Percentiles rank a stretch among this genome's conserved stretches.
Conservation (phyloP, 306 rosid species). For the Clitoria ternatea region DNA sequence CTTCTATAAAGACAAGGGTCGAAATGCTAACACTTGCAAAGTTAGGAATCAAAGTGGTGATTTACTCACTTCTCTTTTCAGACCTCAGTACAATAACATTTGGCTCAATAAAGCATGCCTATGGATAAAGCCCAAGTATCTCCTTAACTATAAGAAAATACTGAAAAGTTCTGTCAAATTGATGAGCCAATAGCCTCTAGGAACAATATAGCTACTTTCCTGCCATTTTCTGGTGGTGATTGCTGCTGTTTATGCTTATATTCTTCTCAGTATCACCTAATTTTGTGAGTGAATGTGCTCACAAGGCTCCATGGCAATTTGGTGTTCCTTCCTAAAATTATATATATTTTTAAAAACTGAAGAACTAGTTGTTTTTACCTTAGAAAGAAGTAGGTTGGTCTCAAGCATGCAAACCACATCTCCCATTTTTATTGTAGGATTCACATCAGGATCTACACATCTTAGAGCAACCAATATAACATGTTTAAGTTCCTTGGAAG, state of each 20-base stretch:
- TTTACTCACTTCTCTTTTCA: too few species aligned
- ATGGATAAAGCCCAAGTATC: background rate
- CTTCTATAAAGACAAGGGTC: too few species aligned
- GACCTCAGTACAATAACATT: background rate
- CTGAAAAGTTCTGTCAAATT: background rate
- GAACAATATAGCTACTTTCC: background rate
- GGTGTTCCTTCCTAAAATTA: conserved; percentile 23
- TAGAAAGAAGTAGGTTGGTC: conserved; percentile 39
- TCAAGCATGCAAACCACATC: conserved; percentile 57
- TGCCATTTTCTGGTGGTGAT: conserved; percentile 4
- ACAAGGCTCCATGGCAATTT: conserved; percentile 2
- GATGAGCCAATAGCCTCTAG: background rate
- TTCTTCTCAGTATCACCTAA: background rate
- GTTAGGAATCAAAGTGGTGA: too few species aligned
- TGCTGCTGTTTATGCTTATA: background rate
- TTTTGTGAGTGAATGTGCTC: background rate
- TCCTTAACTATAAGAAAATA: background rate
- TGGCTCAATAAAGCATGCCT: background rate
- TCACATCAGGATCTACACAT: conserved; percentile 50
- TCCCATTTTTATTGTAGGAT: conserved; percentile 50
- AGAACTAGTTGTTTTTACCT: conserved; percentile 31
- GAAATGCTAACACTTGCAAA: too few species aligned
- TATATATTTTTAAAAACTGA: background rate
- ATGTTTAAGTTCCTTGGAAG: conserved; percentile 47
- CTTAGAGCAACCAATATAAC: conserved; percentile 51